Conservation (phyloP, 192 early-diverging fungal species). For the Backusella liffmaniae region DNA sequence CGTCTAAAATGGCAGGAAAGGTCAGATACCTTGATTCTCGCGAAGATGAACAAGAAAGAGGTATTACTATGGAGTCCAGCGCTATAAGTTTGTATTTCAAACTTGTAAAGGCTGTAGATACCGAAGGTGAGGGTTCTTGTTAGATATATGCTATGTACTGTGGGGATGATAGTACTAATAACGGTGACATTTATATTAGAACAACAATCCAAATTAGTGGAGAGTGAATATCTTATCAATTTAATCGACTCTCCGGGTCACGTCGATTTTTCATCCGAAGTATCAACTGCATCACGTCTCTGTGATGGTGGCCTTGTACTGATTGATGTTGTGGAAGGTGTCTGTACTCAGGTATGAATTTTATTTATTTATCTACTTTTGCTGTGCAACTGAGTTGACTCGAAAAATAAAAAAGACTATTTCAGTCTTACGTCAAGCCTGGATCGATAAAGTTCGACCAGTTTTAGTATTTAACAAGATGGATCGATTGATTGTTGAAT, state of each 20-base stretch:
- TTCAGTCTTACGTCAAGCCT: slow-evolving; percentile 93
- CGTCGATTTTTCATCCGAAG: slow-evolving; percentile 97
- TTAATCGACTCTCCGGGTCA: slow-evolving; percentile 99
- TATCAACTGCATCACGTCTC: slow-evolving; percentile 97
- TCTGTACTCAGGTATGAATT: slow-evolving; percentile 87
- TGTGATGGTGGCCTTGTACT: slow-evolving; percentile 95
- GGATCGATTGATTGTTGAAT: slow-evolving; percentile 91
- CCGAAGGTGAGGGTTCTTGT: slow-evolving; percentile 25
- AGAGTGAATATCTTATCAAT: slow-evolving; percentile 87
- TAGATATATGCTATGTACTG: not conserved
- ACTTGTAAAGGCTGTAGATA: slow-evolving; percentile 43
- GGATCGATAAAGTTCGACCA: slow-evolving; percentile 86
- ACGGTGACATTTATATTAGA: not conserved
- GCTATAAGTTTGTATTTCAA: slow-evolving; percentile 95
- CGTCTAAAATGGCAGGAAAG: slow-evolving; percentile 91
- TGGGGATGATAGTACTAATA: not conserved
- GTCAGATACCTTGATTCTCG: slow-evolving; percentile 94
- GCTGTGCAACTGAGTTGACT: not conserved
- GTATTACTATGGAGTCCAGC: slow-evolving; percentile 98
- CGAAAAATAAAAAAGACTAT: slow-evolving; percentile 64
- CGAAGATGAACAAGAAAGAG: slow-evolving; percentile 97
- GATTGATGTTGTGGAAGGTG: slow-evolving; percentile 97
- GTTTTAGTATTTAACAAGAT: slow-evolving; percentile 99
- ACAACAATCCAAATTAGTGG: slow-evolving; percentile 22
- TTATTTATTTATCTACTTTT: not conserved